Conservation (phyloP, 2,329 filamentous ascomycete genomes). For the Ophiocordyceps australis region DNA sequence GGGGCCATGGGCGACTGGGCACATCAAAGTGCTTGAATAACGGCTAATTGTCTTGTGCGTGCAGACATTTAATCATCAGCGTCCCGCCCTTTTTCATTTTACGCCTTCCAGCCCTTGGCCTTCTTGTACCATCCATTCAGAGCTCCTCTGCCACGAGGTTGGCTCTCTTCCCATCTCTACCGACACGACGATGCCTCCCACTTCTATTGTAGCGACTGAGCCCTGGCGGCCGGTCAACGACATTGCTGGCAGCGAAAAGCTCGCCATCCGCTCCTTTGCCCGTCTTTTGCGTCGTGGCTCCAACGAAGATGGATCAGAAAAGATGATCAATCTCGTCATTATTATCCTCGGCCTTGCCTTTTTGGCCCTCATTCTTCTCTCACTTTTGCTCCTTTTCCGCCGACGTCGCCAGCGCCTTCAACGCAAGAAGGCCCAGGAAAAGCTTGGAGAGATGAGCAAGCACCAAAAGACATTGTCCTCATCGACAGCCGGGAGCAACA, state of each 20-base stretch:
- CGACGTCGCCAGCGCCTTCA: conserved; percentile 28
- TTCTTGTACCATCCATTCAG: conserved; percentile 1
- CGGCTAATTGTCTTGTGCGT: too few relatives aligned
- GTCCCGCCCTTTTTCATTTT: too few relatives aligned
- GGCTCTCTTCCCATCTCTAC: too few relatives aligned
- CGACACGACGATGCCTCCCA: conserved; percentile 3
- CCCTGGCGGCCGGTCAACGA: conserved; percentile 5
- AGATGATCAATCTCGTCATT: conserved; percentile 61
- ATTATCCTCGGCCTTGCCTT: conserved; percentile 63
- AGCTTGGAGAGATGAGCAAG: conserved; percentile 59
- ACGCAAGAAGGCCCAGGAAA: conserved; percentile 40
- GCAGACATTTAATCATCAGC: too few relatives aligned
- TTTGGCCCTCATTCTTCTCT: conserved; percentile 48
- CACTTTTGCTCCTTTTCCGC: conserved; percentile 57
- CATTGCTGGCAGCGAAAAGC: too few relatives aligned
- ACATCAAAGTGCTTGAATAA: neutral
- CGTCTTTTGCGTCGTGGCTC: conserved; percentile 8
- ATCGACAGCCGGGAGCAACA: conserved; percentile 32
- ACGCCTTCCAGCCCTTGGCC: neutral
- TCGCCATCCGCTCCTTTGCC: conserved; percentile 2
- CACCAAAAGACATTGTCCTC: too few relatives aligned
- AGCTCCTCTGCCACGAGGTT: too few relatives aligned
- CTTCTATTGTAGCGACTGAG: conserved; percentile 1
- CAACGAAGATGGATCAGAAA: conserved; percentile 29
- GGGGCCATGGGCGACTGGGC: neutral